Base-by-base conservation (phyloP, 139 green algal genomes). In the Chlorella ohadii region DNA sequence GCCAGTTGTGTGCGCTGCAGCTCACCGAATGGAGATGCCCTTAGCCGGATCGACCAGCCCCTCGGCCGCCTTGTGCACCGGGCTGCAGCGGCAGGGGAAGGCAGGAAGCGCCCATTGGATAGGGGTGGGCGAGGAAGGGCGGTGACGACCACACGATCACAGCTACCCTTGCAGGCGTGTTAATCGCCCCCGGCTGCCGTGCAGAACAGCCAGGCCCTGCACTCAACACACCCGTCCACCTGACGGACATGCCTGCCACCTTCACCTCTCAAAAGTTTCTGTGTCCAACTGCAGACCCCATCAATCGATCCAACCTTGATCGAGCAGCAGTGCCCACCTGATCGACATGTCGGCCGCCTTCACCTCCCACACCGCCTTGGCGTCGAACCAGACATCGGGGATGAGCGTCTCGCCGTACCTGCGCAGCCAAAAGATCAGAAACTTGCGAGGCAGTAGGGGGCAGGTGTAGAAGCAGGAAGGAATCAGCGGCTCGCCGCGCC, bases 251-350 rank as follows among this genome's bases (percentile, higher is more conserved):
- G 88, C 99, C 97, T 0, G 97, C 97, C 1, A 93, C 95, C 90
- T 99, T 99, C 38, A 99, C 94, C 91, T 99, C 97, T 97, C 97
- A 99, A n/a, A n/a, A n/a, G n/a, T n/a, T n/a, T n/a, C n/a, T n/a
- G n/a, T n/a, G n/a, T n/a, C n/a, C n/a, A n/a, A n/a, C n/a, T n/a
- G n/a, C n/a, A n/a, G n/a, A n/a, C n/a, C n/a, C n/a, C n/a, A n/a
- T n/a, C n/a, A n/a, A n/a, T n/a, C n/a, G n/a, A n/a, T n/a, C n/a
- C n/a, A n/a, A n/a, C n/a, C n/a, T n/a, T n/a, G n/a, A n/a, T n/a
- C n/a, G n/a, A n/a, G n/a, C n/a, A n/a, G n/a, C n/a, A n/a, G 34
- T 12, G 31, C 76, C 12, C 76, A 82, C 76, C 76, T 95, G 80
- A 99, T 97, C 68, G 94, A 98, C 84, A 99, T 87, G 88, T 99